These are phyloP conservation scores for Leccinum disarticulatum DNA, from an alignment of 768 basidiomycete species.

Conservation along the genomic window DNA sequence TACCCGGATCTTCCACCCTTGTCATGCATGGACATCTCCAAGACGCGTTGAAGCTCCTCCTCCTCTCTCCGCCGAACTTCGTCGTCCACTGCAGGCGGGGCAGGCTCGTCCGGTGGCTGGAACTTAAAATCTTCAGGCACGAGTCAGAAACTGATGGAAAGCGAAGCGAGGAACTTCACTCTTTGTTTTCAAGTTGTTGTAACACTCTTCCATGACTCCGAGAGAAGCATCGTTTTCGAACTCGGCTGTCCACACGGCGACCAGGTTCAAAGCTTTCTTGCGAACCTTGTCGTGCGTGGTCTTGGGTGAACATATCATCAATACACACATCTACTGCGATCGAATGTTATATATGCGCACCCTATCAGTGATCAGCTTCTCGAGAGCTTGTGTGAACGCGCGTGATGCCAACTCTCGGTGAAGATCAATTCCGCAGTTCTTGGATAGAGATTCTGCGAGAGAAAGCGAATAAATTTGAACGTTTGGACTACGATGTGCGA, in stretches of 20 bases:
- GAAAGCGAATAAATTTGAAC: conserved; percentile 94
- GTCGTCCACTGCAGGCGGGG: conserved; percentile 72
- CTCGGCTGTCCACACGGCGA: conserved; percentile 82
- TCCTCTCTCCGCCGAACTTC: conserved; percentile 84
- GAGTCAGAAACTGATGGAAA: conserved; percentile 12
- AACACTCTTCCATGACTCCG: conserved; percentile 90
- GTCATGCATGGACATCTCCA: conserved; percentile 93
- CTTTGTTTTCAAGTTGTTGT: conserved; percentile 77
- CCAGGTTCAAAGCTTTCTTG: conserved; percentile 63
- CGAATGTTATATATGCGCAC: conserved; percentile 42
- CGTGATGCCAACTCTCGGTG: conserved; percentile 86
- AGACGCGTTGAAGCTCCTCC: conserved; percentile 88
- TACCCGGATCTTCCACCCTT: conserved; percentile 74
- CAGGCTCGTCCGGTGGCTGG: conserved; percentile 56
- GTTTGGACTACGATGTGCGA: conserved; percentile 92
- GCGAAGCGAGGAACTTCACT: conserved; percentile 44
- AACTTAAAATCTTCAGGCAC: conserved; percentile 65
- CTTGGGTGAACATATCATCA: conserved; percentile 40
- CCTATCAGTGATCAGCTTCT: conserved; percentile 85
- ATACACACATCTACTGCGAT: background rate
- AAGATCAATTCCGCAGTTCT: conserved; percentile 83
- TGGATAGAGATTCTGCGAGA: conserved; percentile 83
- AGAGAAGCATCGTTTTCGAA: conserved; percentile 79
- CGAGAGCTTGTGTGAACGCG: conserved; percentile 87
- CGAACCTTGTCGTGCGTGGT: conserved; percentile 92